phyloP scores from a whole-genome alignment of 2,329 filamentous ascomycete genomes.

The Trichothecium sympodiale region DNA sequence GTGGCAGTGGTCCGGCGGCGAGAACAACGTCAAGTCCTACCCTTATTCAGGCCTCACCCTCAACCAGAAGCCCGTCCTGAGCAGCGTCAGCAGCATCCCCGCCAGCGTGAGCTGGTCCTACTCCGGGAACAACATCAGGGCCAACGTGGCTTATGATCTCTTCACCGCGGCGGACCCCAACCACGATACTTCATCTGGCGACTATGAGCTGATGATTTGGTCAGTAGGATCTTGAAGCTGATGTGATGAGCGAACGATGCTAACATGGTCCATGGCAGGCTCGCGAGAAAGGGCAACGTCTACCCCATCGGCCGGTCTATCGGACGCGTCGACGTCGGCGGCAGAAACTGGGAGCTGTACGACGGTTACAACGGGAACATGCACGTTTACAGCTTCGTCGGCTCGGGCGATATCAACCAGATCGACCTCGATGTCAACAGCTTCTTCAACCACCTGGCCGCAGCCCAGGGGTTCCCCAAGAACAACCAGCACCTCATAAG shows the following conservation, averaged over 20 bases:
- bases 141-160: constrained; percentile 49
- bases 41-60: constrained; percentile 15
- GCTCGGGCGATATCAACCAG: constrained; percentile 25
- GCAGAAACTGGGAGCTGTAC: constrained; percentile 43
- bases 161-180: constrained; percentile 37
- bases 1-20: constrained; percentile 27
- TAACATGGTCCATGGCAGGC: constrained; percentile 6
- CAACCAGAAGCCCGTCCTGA: constrained; percentile 15
- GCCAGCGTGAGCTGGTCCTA: constrained; percentile 22
- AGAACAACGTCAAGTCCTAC: constrained; percentile 29
- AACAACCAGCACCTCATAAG: constrained; percentile 37
- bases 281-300: constrained; percentile 9
- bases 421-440: constrained; percentile 45
- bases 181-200: constrained; percentile 21
- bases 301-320: constrained; percentile 24
- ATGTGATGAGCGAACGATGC: no score
- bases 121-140: constrained; percentile 21
- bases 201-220: constrained; percentile 56
- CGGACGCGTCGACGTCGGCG: constrained; percentile 41
- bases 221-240: constrained; percentile 5
- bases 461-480: constrained; percentile 31
- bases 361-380: constrained; percentile 44
- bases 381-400: constrained; percentile 47
- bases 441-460: constrained; percentile 44
- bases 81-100: constrained; percentile 19